Percentiles rank a stretch among this genome's conserved stretches.
Evolutionary conservation across 768 basidiomycete species (phyloP).

Genomic region (Cubamyces sp.): DNA sequence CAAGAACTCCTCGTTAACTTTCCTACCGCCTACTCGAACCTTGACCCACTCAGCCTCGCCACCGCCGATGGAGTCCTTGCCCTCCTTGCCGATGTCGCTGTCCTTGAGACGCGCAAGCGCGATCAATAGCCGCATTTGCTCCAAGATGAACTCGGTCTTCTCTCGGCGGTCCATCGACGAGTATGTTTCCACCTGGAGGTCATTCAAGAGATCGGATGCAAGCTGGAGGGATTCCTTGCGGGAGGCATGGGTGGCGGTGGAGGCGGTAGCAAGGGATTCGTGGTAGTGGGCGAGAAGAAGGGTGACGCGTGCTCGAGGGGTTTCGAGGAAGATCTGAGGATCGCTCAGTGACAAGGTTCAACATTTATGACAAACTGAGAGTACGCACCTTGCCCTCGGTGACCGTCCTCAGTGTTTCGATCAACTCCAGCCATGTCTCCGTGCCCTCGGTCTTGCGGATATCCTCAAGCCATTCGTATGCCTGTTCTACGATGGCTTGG

Average conservation of each 20-base stretch:
- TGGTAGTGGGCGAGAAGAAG: conserved; percentile 84
- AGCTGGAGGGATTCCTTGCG: conserved; percentile 75
- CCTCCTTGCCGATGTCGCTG: conserved; percentile 58
- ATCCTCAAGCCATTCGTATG: conserved; percentile 80
- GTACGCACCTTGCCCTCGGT: conserved; percentile 92
- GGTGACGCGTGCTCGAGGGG: conserved; percentile 93
- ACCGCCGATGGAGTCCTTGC: conserved; percentile 58
- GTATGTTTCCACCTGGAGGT: conserved; percentile 98
- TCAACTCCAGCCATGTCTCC: conserved; percentile 82
- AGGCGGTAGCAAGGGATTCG: conserved; percentile 63
- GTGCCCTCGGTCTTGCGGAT: conserved; percentile 69
- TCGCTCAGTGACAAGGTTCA: no score
- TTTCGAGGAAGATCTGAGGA: conserved; percentile 90
- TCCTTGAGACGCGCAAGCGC: conserved; percentile 80
- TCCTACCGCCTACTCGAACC: conserved; percentile 88
- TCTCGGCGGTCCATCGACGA: conserved; percentile 98
- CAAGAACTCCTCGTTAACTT: conserved; percentile 92
- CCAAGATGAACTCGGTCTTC: conserved; percentile 97
- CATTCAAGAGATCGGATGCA: conserved; percentile 90
- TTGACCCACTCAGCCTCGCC: conserved; percentile 94
- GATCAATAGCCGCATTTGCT: conserved; percentile 93
- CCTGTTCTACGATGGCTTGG: conserved; percentile 88
- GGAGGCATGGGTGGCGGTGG: conserved; percentile 40
- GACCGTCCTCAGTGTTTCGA: conserved; percentile 87
- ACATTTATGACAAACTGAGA: no score